Conservation (phyloP, 2,329 filamentous ascomycete species). For the Talaromyces funiculosus region DNA sequence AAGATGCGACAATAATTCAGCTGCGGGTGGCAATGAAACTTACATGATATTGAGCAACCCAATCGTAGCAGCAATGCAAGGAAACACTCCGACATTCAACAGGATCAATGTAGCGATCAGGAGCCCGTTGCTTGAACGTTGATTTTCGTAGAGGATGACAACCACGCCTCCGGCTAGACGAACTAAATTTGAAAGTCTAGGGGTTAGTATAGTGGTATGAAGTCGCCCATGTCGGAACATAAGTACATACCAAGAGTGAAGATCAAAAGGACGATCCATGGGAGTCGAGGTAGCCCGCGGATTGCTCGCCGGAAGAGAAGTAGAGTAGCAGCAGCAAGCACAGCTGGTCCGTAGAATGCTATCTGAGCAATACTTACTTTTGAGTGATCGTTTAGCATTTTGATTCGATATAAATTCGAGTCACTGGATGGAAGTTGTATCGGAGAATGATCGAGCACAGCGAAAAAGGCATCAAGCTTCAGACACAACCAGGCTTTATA, state of each 20-base stretch:
- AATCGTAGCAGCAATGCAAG: conserved; percentile 22
- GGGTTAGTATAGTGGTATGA: not conserved
- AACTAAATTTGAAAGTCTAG: conserved; percentile 8
- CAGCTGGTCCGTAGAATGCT: conserved; percentile 19
- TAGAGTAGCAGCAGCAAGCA: conserved; percentile 13
- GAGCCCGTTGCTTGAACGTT: conserved; percentile 14
- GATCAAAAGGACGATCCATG: conserved; percentile 19
- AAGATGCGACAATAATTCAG: not conserved
- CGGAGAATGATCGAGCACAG: too few relatives aligned
- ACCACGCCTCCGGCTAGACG: conserved; percentile 18
- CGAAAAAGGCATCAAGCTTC: too few relatives aligned
- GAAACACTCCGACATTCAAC: conserved; percentile 21
- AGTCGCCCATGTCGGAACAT: not conserved
- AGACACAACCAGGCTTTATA: too few relatives aligned
- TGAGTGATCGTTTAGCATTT: conserved; percentile 18
- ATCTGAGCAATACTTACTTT: conserved; percentile 20
- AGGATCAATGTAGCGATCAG: conserved; percentile 19
- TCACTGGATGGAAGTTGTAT: not conserved
- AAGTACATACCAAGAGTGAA: conserved; percentile 18
- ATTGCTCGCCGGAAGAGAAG: conserved; percentile 16
- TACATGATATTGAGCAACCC: conserved; percentile 22
- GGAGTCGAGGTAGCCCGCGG: conserved; percentile 17
- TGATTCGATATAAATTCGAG: not conserved
- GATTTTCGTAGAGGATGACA: conserved; percentile 17
- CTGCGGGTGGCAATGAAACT: not conserved